Conservation (phyloP, 108 stramenopile species). For the Nitzschia inconspicua region DNA sequence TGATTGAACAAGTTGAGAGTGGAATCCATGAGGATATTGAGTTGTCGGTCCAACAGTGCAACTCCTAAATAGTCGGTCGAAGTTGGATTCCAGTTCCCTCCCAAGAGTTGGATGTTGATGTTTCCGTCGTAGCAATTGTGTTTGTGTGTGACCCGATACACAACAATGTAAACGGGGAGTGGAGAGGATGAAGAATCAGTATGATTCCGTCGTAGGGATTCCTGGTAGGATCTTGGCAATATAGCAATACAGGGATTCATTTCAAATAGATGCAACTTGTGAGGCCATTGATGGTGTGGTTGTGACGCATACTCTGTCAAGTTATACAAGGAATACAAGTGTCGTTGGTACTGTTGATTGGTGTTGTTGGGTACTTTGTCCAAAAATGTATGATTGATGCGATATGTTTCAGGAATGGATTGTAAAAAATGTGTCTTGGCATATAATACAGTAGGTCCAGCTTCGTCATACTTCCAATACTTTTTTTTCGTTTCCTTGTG, state of each 20-base stretch:
- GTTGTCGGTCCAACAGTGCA: not conserved
- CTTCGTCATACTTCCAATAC: not conserved
- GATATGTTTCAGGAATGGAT: slow-evolving; percentile 1
- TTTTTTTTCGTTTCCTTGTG: not conserved
- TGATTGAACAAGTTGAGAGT: not conserved
- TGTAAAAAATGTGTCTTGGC: not conserved
- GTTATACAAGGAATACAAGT: not conserved
- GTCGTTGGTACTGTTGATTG: not conserved
- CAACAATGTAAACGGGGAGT: not conserved
- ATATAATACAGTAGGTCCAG: not conserved
- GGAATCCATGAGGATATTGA: slow-evolving; percentile 1
- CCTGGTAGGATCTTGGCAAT: not conserved
- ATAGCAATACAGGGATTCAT: slow-evolving; percentile 1
- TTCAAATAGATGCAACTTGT: not conserved
- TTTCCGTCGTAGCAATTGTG: slow-evolving; percentile 1
- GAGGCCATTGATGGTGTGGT: not conserved
- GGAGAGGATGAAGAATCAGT: not conserved
- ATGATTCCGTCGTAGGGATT: not conserved
- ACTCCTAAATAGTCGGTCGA: not conserved
- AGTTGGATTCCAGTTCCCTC: not conserved
- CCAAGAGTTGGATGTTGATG: not conserved
- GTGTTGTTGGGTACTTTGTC: not conserved
- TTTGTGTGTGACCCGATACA: not conserved
- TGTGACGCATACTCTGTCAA: not conserved
- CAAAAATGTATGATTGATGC: not conserved